These are phyloP conservation scores for Dicorynia guianensis DNA, from an alignment of 306 rosid species.

Conservation along the genomic window DNA sequence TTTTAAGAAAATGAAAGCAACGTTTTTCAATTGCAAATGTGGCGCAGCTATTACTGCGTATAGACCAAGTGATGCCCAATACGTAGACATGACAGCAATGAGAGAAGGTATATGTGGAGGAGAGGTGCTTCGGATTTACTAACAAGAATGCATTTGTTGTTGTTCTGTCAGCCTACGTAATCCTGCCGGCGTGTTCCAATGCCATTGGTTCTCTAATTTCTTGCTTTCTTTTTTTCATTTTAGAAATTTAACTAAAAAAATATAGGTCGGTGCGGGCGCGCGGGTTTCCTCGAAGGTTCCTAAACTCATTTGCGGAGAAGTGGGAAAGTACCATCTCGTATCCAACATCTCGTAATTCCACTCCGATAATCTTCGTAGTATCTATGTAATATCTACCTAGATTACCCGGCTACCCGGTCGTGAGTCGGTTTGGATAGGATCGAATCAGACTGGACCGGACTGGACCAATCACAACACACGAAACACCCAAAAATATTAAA, in stretches of 20 bases:
- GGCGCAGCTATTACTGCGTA: too few species aligned
- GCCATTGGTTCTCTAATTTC: neutral
- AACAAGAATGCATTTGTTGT: too few species aligned
- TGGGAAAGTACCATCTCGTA: conserved; percentile 33
- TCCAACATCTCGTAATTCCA: neutral
- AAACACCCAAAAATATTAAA: neutral
- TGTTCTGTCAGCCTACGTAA: too few species aligned
- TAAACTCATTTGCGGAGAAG: conserved; percentile 43
- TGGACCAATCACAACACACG: neutral
- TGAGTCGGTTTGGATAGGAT: conserved; percentile 6
- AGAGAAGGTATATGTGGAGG: too few species aligned
- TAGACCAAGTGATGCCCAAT: too few species aligned
- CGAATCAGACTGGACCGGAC: too few species aligned
- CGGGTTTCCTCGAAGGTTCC: conserved; percentile 23
- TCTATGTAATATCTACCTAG: neutral
- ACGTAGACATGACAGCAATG: too few species aligned
- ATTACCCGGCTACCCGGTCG: neutral
- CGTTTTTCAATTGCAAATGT: too few species aligned
- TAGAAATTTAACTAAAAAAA: neutral
- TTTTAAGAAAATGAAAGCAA: too few species aligned
- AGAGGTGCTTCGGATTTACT: neutral
- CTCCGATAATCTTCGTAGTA: neutral
- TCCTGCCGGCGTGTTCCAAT: conserved; percentile 3
- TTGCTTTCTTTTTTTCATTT: neutral
- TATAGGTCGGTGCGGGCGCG: neutral